Conservation (phyloP, 345 rosid genomes). For the Psidium guajava region DNA sequence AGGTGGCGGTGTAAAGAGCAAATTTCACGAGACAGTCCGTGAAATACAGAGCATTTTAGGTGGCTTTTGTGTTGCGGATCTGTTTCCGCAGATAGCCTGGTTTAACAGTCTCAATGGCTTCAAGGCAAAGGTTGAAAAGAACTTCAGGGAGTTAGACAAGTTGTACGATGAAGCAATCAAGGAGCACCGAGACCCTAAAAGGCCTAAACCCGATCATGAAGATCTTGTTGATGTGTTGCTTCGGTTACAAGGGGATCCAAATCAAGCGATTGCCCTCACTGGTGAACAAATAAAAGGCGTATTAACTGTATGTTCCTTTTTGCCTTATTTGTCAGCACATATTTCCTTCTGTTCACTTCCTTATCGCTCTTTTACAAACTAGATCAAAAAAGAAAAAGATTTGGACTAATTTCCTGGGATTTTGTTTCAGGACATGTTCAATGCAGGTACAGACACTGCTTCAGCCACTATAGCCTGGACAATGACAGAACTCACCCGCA, state of each 20-base stretch:
- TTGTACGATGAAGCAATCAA: constrained; percentile 17
- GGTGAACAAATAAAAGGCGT: constrained; percentile 17
- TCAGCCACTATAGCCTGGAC: constrained; percentile 25
- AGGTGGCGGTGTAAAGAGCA: background rate
- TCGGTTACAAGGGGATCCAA: constrained; percentile 13
- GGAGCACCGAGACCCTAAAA: constrained; percentile 18
- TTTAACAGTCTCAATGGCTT: constrained; percentile 25
- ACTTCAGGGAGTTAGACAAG: constrained; percentile 18
- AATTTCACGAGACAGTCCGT: constrained; percentile 6
- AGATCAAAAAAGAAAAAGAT: background rate
- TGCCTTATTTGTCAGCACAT: background rate
- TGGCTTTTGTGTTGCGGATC: constrained; percentile 17
- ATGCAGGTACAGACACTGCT: constrained; percentile 30
- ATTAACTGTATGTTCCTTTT: constrained; percentile 9
- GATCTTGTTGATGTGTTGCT: constrained; percentile 28
- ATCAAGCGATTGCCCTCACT: background rate
- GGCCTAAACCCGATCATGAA: constrained; percentile 11
- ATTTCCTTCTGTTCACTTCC: background rate
- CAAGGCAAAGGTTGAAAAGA: constrained; percentile 11
- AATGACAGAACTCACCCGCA: constrained; percentile 21
- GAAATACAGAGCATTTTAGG: constrained; percentile 16
- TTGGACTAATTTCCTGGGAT: background rate
- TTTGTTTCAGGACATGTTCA: constrained; percentile 23
- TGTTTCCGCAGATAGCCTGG: constrained; percentile 32
- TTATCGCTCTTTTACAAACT: background rate